Conservation (phyloP, 169 alveolate species). For the Plasmodium sp. region DNA sequence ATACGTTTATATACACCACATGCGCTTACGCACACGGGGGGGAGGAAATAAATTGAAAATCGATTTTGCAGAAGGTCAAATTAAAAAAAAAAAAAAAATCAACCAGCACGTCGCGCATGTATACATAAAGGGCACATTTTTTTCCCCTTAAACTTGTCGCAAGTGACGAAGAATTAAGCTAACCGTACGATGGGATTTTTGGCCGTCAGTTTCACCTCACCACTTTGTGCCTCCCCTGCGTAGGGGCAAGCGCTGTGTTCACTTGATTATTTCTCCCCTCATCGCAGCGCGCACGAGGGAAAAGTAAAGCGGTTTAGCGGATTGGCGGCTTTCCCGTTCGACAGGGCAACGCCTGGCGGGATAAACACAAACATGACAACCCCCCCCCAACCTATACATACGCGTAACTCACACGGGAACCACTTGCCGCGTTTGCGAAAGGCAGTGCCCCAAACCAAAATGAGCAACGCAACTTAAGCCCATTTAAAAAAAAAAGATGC, state of each 20-base stretch:
- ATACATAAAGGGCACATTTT: not conserved
- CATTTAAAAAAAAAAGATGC: conserved; percentile 6
- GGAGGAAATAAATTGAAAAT: not conserved
- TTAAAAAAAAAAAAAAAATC: conserved; percentile 1
- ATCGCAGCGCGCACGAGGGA: not conserved
- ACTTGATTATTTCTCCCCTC: not conserved
- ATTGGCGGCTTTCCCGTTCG: not conserved
- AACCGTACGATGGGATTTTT: not conserved
- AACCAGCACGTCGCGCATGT: not conserved
- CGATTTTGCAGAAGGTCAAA: not conserved
- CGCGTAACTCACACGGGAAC: not conserved
- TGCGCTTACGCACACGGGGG: not conserved
- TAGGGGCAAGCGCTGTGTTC: not conserved
- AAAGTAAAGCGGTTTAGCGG: not conserved
- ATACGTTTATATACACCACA: not conserved
- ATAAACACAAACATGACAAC: not conserved
- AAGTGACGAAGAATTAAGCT: not conserved
- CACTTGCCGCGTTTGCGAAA: not conserved
- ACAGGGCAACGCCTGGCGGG: not conserved
- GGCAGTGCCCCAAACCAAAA: not conserved
- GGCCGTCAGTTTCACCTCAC: not conserved
- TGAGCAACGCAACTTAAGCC: not conserved
- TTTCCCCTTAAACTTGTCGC: not conserved
- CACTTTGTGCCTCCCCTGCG: not conserved
- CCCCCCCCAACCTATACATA: not conserved